Conservation (phyloP, 306 rosid genomes). For the Castanea mollissima region DNA sequence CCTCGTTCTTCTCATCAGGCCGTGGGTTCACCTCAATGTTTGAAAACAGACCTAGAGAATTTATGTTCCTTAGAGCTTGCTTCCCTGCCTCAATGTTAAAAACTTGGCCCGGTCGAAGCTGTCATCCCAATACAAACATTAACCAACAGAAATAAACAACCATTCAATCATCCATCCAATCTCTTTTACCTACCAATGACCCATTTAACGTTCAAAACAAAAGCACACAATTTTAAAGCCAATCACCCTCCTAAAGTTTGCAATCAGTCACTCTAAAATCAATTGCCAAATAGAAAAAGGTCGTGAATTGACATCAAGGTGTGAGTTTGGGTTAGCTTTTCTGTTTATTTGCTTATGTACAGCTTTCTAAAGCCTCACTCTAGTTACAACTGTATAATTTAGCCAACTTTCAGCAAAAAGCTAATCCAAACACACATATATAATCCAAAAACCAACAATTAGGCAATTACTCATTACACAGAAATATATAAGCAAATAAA, state of each 20-base stretch:
- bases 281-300: background rate
- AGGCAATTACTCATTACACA: too few relatives aligned
- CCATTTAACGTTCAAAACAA: background rate
- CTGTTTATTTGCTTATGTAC: too few relatives aligned
- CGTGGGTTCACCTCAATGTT: conserved; percentile 97
- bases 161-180: conserved; percentile 6
- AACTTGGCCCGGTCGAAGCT: conserved; percentile 80
- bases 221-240: background rate
- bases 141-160: conserved; percentile 16
- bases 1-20: conserved; percentile 91
- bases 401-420: background rate
- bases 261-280: background rate
- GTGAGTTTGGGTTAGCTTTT: too few relatives aligned
- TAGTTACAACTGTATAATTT: too few relatives aligned
- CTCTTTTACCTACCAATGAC: background rate
- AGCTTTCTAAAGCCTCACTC: too few relatives aligned
- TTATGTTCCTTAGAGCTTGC: conserved; percentile 89
- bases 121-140: conserved; percentile 30
- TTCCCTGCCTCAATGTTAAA: conserved; percentile 97
- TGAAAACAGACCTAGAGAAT: conserved; percentile 84
- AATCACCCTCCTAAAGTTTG: background rate
- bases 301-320: too few relatives aligned
- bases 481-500: too few relatives aligned
- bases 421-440: background rate
- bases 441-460: too few relatives aligned